Percentiles rank a stretch among this genome's conserved stretches.
Conservation (phyloP, 1,284 basidiomycete genomes). For the Sporisorium sorghi region DNA sequence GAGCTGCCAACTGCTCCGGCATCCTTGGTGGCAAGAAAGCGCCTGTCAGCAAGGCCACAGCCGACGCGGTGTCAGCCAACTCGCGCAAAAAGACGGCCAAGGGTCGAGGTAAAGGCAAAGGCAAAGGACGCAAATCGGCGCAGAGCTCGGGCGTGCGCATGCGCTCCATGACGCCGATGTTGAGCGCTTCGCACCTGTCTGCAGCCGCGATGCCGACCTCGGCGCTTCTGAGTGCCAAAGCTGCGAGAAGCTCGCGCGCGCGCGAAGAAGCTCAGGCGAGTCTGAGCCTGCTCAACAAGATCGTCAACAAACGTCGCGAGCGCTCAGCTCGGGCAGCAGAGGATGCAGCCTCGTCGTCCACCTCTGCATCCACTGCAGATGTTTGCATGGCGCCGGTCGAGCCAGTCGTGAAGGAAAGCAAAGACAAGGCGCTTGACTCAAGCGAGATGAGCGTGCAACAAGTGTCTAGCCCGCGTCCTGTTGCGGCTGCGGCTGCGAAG, state of each 20-base stretch:
- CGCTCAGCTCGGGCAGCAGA: slow-evolving; percentile 14
- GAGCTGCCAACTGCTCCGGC: slow-evolving; percentile 57
- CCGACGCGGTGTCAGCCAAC: slow-evolving; percentile 8
- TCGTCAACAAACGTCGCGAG: slow-evolving; percentile 26
- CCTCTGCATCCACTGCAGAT: not conserved
- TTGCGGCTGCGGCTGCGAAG: not conserved
- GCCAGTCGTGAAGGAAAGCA: not conserved
- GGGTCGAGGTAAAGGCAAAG: slow-evolving; percentile 31
- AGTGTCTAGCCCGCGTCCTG: not conserved
- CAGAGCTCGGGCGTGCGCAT: slow-evolving; percentile 19
- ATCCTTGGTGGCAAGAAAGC: slow-evolving; percentile 59
- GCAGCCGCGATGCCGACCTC: slow-evolving; percentile 29
- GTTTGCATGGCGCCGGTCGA: not conserved
- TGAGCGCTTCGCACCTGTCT: slow-evolving; percentile 23
- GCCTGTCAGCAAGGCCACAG: slow-evolving; percentile 12
- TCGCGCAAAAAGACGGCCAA: slow-evolving; percentile 38
- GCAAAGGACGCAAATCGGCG: slow-evolving; percentile 12
- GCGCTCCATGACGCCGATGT: slow-evolving; percentile 28
- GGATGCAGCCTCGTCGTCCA: not conserved
- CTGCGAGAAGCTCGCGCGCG: slow-evolving; percentile 6
- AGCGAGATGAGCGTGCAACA: not conserved
- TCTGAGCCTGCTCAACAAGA: slow-evolving; percentile 14
- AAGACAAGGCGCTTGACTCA: not conserved
- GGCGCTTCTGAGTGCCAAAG: slow-evolving; percentile 4
- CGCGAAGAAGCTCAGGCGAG: slow-evolving; percentile 21